Conservation (phyloP, 371 early-diverging fungal species). For the Syncephalis plumigaleata region DNA sequence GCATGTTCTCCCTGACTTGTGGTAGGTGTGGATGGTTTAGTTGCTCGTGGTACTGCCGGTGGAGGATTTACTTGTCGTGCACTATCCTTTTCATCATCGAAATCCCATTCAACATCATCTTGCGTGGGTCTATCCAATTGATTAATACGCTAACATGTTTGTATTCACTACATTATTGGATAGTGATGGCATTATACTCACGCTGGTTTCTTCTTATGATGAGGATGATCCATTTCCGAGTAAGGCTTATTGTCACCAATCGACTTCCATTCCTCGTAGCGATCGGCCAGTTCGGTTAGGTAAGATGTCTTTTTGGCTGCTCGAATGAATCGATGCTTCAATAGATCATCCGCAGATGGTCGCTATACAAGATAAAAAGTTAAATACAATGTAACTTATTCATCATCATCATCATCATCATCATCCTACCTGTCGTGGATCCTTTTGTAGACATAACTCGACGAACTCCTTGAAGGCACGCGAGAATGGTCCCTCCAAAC, state of each 20-base stretch:
- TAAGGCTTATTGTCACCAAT: constrained; percentile 6
- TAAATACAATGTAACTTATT: constrained; percentile 4
- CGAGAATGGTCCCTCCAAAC: constrained; percentile 53
- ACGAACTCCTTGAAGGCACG: constrained; percentile 87
- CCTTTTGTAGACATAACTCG: constrained; percentile 65
- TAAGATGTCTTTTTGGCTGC: constrained; percentile 60
- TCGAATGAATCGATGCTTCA: constrained; percentile 80
- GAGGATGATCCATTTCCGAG: background rate
- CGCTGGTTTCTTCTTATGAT: too few species aligned
- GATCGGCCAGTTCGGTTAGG: constrained; percentile 67
- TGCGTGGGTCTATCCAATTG: too few species aligned
- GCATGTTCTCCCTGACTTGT: too few species aligned
- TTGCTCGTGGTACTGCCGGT: too few species aligned
- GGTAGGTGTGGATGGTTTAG: too few species aligned
- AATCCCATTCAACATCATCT: too few species aligned
- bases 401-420: background rate
- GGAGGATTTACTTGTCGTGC: too few species aligned
- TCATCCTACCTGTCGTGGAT: constrained; percentile 41
- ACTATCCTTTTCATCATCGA: too few species aligned
- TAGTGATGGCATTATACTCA: too few species aligned
- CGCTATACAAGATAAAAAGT: constrained; percentile 25
- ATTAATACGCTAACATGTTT: too few species aligned
- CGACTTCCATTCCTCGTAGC: constrained; percentile 57
- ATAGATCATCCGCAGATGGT: constrained; percentile 75
- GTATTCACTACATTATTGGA: too few species aligned